Evolutionary conservation across 352 stramenopile genomes (phyloP).

Genomic region (Pythium coloratum): DNA sequence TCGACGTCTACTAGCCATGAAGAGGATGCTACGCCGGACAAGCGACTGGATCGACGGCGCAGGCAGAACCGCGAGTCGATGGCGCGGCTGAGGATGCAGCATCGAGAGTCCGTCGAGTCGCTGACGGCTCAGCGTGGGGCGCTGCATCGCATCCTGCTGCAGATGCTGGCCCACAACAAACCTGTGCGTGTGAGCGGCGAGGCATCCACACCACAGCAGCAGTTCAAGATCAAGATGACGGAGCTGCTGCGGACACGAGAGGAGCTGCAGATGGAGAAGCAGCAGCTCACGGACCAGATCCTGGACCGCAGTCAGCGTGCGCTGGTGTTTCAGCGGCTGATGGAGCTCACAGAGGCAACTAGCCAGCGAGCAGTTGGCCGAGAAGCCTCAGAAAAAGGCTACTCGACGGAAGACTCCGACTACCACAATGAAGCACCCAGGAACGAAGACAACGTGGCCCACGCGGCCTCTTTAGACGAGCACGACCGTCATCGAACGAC

Average conservation of each 20-base stretch:
- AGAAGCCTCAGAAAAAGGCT: neutral
- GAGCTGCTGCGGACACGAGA: constrained; percentile 7
- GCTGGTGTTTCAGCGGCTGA: neutral
- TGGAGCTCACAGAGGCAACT: neutral
- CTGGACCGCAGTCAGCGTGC: neutral
- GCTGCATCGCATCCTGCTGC: neutral
- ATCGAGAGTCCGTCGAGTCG: constrained; percentile 1
- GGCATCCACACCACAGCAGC: neutral
- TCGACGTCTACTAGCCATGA: too few species aligned
- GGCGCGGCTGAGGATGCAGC: neutral
- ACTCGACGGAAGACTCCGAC: neutral
- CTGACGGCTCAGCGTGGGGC: constrained; percentile 1
- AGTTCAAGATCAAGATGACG: neutral
- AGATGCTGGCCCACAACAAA: constrained; percentile 7
- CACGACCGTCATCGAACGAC: neutral
- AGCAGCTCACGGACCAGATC: neutral
- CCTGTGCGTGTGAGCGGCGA: neutral
- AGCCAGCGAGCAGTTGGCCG: neutral
- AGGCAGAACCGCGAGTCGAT: constrained; percentile 4
- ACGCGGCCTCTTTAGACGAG: too few species aligned
- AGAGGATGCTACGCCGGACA: neutral
- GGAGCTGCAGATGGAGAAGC: neutral
- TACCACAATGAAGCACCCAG: neutral
- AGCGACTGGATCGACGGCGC: neutral
- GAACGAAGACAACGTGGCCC: too few species aligned